Evolutionary conservation across 2,329 filamentous ascomycete genomes (phyloP), one percentile per base, ranked within the genome.

Genomic region (Teratosphaeria pseudoeucalypti): DNA sequence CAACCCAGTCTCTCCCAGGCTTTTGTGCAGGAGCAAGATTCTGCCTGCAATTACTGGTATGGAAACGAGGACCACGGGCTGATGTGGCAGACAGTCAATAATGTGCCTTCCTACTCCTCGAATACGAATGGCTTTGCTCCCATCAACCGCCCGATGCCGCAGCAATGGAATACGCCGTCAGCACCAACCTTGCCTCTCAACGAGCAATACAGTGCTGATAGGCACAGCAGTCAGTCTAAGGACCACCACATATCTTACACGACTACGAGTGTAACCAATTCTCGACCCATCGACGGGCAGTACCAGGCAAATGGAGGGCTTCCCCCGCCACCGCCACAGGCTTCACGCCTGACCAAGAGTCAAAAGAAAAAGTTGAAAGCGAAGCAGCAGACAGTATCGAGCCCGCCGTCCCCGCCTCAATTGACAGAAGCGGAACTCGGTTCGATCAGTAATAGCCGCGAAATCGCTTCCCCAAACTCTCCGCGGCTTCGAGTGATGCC

Each of bases 401-500:
- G 23, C 9, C 43, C 16, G 19, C 19, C 10, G 16, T 23, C 43
- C 7, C 43, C 43, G 43, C 16, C 19, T 19, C 2, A 19, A 19
- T 23, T 49, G 16, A 49, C n/a, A 6, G n/a, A 23, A 23, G 16
- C n/a, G 16, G 9, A 49, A 19, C 16, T 19, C n/a, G 23, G 23
- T 11, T 23, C 19, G 43, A 23, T 11, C 16, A 49, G n/a, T 6
- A 10, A n/a, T 10, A 49, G 43, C 43, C 43, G 43, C 2, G 43
- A 7, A 19, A 49, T 6, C 23, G n/a, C 19, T 23, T 54, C 54
- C 11, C 47, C 58, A 14, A 57, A 57, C 19, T 10, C 19, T 14
- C 55, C 58, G n/a, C n/a, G 26, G 12, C 47, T 53, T 12, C 32
- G 43, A 14, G 39, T 57, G 10, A 19, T 70, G 23, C 52, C 59